Conservation (phyloP, 1,284 basidiomycete genomes). For the Boletus austroedulis region DNA sequence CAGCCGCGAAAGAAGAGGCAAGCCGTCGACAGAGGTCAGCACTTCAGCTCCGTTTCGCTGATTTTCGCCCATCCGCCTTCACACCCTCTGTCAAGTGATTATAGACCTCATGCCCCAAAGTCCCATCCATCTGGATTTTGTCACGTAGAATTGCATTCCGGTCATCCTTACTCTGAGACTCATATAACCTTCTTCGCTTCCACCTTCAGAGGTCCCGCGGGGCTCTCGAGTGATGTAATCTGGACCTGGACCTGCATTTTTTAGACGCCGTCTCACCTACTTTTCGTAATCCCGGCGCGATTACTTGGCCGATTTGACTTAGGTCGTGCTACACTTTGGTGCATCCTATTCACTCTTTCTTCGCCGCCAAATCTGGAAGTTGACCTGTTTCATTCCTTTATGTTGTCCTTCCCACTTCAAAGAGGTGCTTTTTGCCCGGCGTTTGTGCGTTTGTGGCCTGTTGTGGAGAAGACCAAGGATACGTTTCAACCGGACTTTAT, state of each 20-base stretch:
- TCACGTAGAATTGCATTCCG: constrained; percentile 88
- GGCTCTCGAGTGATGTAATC: constrained; percentile 79
- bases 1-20: too few relatives aligned
- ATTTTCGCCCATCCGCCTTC: not conserved
- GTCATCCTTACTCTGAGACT: constrained; percentile 66
- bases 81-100: not conserved
- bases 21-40: too few relatives aligned
- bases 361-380: constrained; percentile 43
- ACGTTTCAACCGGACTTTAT: constrained; percentile 76
- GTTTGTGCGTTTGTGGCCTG: constrained; percentile 59
- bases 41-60: constrained; percentile 16
- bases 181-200: constrained; percentile 15
- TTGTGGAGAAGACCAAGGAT: constrained; percentile 58
- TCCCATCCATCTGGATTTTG: constrained; percentile 84
- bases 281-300: constrained; percentile 49
- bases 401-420: constrained; percentile 70
- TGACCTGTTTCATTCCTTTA: constrained; percentile 61
- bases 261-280: constrained; percentile 85
- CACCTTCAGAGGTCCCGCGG: constrained; percentile 13
- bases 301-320: not conserved
- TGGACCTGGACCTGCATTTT: constrained; percentile 91
- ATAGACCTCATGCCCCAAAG: constrained; percentile 75
- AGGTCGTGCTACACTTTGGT: constrained; percentile 38
- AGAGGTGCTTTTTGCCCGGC: constrained; percentile 63
- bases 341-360: constrained; percentile 74